Base-by-base conservation (phyloP, 2,329 filamentous ascomycete genomes). In the Macrophomina pseudophaseolina region DNA sequence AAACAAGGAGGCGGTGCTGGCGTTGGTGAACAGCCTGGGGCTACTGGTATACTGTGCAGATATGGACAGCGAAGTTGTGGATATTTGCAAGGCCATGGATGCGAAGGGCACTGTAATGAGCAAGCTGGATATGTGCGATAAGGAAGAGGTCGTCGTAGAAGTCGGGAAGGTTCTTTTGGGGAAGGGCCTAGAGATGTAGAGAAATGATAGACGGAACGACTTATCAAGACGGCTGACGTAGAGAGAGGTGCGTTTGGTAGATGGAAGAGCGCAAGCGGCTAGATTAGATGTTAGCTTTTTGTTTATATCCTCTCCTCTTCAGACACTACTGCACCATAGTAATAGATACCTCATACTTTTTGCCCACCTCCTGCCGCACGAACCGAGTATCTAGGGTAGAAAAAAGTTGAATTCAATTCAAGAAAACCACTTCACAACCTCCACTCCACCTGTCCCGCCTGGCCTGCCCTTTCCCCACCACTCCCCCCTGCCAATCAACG, bases 21-120 rank as follows among this genome's bases (percentile, higher is more conserved):
- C 92, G 0, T 87, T 94, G 76, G 72, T 97, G 40, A 82, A 93
- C 16, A 90, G 91, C 1, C 77, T 97, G 18, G 94, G 93, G 0
- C 87, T 93, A 70, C 75, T 97, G 32, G 84, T 90, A 0, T 97
- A 94, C 74, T 87, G 87, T 68, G 86, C 88, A 2, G 86, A 88
- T 5, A 73, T 88, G 42, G 87, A 90, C 35, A 91, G 93, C 0
- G 91, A 94, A 70, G 76, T 97, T n/a, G 83, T 89, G 11, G 93
- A 97, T 75, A 79, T 97, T n/a, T 85, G 93, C 70, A 86, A 87
- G 66, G 90, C 88, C 0, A 86, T 97, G 83, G 93, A 94, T 75
- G 91, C 93, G 0, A 66, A 56, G 30, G 54, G 64, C 12, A 66
- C 53, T 16, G 64, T 66, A 1, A 11, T 66, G 44, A n/a, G 18